Evolutionary conservation across 1,284 basidiomycete genomes (phyloP), one percentile per base, ranked within the genome.

Genomic region (Moesziomyces sp.): DNA sequence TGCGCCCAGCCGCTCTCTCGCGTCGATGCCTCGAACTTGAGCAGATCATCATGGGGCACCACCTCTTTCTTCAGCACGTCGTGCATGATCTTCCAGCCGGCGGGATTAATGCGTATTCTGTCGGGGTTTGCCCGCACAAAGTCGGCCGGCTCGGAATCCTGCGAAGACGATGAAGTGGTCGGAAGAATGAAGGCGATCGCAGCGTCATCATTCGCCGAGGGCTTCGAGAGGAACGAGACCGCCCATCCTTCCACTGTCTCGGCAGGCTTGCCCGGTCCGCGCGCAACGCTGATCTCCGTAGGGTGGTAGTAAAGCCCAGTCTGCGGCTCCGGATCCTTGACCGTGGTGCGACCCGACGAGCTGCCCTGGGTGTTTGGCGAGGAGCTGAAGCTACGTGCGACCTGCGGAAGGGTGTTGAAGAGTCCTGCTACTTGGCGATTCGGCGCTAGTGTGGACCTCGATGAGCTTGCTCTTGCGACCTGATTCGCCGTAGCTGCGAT

Each of bases 1-100:
- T 83, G 82, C 24, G 78, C 78, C 77, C 78, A 83, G 4, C 82
- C 82, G 30, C 76, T 76, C 46, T 65, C 59, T 11, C 82, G 56
- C 40, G 76, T 71, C 6, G 61, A 45, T 0, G 82, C 82, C 46
- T 83, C 82, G 40, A 78, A 76, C 11, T 68, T 51, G 24, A 83
- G 63, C 46, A 74, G 49, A 13, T 74, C 76, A 50, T 83, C 82
- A 30, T 78, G 38, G 8, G 74, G 59, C 1, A 80, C 75, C 8
- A 74, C 61, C 16, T 80, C 57, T 43, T 62, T 60, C 52, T 77
- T 67, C 30, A 83, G 74, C 18, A 76, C 67, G 7, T 62, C 58
- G 56, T 83, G 82, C 60, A 83, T 57, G 38, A 74, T 60, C 35
- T 63, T 51, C 67, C 74, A 77, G 24, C 82, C 81, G 1, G 57